Percentiles rank a stretch among this genome's conserved stretches.
These are phyloP conservation scores for Clarireedia paspali DNA, from an alignment of 2,329 filamentous ascomycete species.

Conservation along the genomic window DNA sequence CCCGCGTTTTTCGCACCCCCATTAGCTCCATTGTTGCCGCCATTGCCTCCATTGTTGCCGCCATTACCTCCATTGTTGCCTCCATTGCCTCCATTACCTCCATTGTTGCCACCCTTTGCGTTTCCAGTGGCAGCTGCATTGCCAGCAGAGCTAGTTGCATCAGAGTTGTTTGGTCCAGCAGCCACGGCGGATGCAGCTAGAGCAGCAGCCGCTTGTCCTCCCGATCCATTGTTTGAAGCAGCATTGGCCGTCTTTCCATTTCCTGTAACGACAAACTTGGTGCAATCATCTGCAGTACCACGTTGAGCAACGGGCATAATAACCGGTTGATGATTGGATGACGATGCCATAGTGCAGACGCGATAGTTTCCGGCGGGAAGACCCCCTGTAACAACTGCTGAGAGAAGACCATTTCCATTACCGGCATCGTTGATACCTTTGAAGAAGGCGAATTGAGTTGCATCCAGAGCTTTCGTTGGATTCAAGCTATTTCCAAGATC, in stretches of 20 bases:
- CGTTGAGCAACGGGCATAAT: conserved; percentile 38
- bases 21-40: no score
- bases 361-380: conserved; percentile 37
- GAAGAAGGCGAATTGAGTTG: conserved; percentile 33
- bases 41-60: no score
- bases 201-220: conserved; percentile 12
- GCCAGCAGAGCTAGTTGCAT: no score
- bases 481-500: conserved; percentile 29
- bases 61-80: no score
- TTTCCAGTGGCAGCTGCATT: no score
- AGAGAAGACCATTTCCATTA: conserved; percentile 33
- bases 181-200: conserved; percentile 13
- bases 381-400: conserved; percentile 30
- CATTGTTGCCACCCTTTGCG: no score
- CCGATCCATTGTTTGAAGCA: conserved; percentile 13
- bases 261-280: conserved; percentile 35
- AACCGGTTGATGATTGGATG: conserved; percentile 37
- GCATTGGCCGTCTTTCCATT: conserved; percentile 12
- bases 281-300: conserved; percentile 39
- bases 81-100: no score
- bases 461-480: conserved; percentile 27
- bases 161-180: conserved; percentile 5
- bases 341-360: conserved; percentile 35
- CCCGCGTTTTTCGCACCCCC: no score
- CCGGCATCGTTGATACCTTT: conserved; percentile 36